A percentile compares a stretch with the other conserved stretches of the same genome.
phyloP scores from a whole-genome alignment of 306 rosid genomes.

The Coriaria nepalensis region DNA sequence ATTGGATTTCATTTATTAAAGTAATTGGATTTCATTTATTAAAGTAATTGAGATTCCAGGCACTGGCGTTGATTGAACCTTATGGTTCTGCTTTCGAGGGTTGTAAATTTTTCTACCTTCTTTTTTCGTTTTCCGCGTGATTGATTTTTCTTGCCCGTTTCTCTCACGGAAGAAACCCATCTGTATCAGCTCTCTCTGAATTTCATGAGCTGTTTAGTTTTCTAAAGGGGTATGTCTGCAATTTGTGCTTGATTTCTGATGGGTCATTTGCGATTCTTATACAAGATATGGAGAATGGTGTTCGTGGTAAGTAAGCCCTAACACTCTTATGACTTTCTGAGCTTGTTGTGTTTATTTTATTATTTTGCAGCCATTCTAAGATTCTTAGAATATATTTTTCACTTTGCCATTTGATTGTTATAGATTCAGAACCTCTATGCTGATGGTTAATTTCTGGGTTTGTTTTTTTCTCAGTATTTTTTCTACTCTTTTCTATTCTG shows the following conservation, averaged over 20 bases:
- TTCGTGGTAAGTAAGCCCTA: conserved; percentile 4
- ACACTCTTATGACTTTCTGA: conserved; percentile 1
- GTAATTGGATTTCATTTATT: conserved; percentile 9
- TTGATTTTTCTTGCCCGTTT: neutral
- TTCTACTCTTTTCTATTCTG: no score
- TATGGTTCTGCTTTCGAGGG: conserved; percentile 13
- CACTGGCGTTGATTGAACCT: conserved; percentile 17
- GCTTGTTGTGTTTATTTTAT: neutral
- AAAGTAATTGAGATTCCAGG: conserved; percentile 14
- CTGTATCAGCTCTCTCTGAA: conserved; percentile 2
- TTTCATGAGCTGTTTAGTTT: neutral
- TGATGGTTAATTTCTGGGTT: no score
- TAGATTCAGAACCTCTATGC: neutral
- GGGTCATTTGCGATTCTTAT: neutral
- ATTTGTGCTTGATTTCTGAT: neutral
- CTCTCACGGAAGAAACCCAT: conserved; percentile 4
- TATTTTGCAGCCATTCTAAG: no score
- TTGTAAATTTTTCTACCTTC: conserved; percentile 1
- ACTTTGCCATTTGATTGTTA: neutral
- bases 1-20: conserved; percentile 12
- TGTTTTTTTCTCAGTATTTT: no score
- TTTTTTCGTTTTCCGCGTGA: neutral
- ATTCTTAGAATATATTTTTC: no score
- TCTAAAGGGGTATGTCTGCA: conserved; percentile 2
- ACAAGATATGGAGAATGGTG: neutral